Percentiles rank a stretch among this genome's conserved stretches.
phyloP scores from a whole-genome alignment of 208 protist genomes.

The Trypanosoma avium region DNA sequence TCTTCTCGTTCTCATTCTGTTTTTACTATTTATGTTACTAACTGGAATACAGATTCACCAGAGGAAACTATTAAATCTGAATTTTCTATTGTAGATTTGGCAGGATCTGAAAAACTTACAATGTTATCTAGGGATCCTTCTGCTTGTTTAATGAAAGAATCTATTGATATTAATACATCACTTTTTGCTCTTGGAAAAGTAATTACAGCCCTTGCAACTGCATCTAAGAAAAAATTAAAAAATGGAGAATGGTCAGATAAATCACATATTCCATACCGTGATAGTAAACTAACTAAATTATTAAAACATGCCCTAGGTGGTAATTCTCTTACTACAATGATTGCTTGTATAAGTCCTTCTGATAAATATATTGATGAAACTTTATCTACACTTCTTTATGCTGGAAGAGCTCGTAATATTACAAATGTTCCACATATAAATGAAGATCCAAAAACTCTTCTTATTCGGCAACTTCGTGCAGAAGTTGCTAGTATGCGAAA shows the following conservation, averaged over 20 bases:
- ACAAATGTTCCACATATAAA: conserved; percentile 83
- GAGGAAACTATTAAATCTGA: conserved; percentile 48
- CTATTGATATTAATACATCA: conserved; percentile 92
- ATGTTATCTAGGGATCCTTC: conserved; percentile 51
- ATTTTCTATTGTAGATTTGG: conserved; percentile 90
- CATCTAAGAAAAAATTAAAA: conserved; percentile 8
- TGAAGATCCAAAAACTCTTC: conserved; percentile 65
- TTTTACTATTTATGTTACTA: conserved; percentile 86
- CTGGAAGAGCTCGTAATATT: conserved; percentile 85
- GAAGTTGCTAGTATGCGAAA: conserved; percentile 78
- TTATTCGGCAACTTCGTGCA: conserved; percentile 68
- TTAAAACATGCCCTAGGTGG: conserved; percentile 85
- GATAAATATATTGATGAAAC: conserved; percentile 88
- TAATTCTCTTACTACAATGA: conserved; percentile 81
- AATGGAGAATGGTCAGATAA: background rate
- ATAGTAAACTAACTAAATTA: conserved; percentile 89
- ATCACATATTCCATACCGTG: conserved; percentile 88
- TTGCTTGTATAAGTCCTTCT: conserved; percentile 86
- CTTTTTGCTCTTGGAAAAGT: conserved; percentile 90
- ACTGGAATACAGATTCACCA: conserved; percentile 34
- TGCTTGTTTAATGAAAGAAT: conserved; percentile 68
- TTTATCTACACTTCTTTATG: conserved; percentile 89
- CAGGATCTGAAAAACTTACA: conserved; percentile 88
- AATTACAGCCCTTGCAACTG: conserved; percentile 74
- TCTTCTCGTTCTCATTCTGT: conserved; percentile 92